Conservation (phyloP, 352 stramenopile species). For the Phytophthora crassamura region DNA sequence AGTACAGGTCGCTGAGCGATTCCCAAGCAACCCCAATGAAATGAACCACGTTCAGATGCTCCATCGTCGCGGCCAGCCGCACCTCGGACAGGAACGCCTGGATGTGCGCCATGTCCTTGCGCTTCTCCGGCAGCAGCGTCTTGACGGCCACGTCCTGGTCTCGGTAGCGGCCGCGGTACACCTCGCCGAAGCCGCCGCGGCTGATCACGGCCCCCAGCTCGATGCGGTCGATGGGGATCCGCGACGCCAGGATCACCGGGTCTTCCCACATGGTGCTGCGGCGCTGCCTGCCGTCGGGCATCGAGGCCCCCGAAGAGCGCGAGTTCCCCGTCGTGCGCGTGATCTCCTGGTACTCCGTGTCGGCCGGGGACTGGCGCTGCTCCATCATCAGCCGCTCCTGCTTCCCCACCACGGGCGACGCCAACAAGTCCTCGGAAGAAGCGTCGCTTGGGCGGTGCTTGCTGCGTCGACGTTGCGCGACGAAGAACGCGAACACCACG, state of each 20-base stretch:
- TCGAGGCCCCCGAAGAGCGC: slow-evolving; percentile 17
- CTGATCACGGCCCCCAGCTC: slow-evolving; percentile 38
- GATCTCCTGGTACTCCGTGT: slow-evolving; percentile 30
- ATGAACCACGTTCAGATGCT: slow-evolving; percentile 53
- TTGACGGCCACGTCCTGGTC: slow-evolving; percentile 50
- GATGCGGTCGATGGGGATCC: slow-evolving; percentile 48
- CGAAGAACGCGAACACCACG: slow-evolving; percentile 38
- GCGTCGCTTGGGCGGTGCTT: slow-evolving; percentile 12
- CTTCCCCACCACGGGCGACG: slow-evolving; percentile 24
- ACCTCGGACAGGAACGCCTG: slow-evolving; percentile 52
- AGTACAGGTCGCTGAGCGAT: slow-evolving; percentile 51
- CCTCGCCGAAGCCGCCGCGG: slow-evolving; percentile 43
- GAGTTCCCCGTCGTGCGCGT: slow-evolving; percentile 22
- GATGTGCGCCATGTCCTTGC: slow-evolving; percentile 46
- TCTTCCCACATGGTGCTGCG: slow-evolving; percentile 39
- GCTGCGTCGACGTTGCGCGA: slow-evolving; percentile 24
- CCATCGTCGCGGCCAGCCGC: slow-evolving; percentile 44
- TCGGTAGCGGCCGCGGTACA: slow-evolving; percentile 46
- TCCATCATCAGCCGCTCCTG: slow-evolving; percentile 6
- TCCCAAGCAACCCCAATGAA: slow-evolving; percentile 62
- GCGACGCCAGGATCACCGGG: slow-evolving; percentile 43
- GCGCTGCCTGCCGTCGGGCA: slow-evolving; percentile 12
- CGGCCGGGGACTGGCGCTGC: slow-evolving; percentile 11
- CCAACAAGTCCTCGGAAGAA: slow-evolving; percentile 18
- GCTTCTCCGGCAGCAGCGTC: slow-evolving; percentile 44